Percentiles rank a stretch among this genome's conserved stretches.
Evolutionary conservation across 345 rosid genomes (phyloP).

Genomic region (Physaria fendleri): DNA sequence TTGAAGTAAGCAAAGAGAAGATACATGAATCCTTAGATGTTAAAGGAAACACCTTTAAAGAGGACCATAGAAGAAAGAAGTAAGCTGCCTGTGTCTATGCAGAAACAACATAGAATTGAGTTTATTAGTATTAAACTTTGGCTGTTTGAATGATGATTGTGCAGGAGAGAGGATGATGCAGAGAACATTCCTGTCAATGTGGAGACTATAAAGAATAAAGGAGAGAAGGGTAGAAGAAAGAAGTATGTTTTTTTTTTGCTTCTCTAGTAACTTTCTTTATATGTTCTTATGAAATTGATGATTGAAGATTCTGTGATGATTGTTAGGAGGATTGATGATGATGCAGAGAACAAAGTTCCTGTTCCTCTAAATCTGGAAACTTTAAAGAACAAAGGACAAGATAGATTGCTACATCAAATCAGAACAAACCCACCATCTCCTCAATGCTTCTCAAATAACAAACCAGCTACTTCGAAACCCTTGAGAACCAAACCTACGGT

Average conservation of each 20-base stretch:
- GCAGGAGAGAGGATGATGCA: conserved; percentile 37
- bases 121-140: conserved; percentile 1
- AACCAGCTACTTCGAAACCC: conserved; percentile 25
- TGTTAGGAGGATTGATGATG: no score
- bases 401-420: no score
- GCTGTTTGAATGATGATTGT: background rate
- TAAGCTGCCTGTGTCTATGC: conserved; percentile 33
- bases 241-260: conserved; percentile 46
- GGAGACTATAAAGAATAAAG: conserved; percentile 46
- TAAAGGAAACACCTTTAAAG: conserved; percentile 41
- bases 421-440: conserved; percentile 97
- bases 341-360: no score
- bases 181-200: conserved; percentile 58
- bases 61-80: conserved; percentile 50
- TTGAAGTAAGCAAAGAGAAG: conserved; percentile 37
- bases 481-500: conserved; percentile 58
- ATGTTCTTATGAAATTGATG: background rate
- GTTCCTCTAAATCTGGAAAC: no score
- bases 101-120: no score
- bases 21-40: conserved; percentile 19
- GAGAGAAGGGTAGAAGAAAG: conserved; percentile 39
- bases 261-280: background rate
- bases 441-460: conserved; percentile 74
- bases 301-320: no score
- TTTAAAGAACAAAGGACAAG: no score